phyloP scores from a whole-genome alignment of 1,284 basidiomycete genomes.

The Sporisorium exsertum region DNA sequence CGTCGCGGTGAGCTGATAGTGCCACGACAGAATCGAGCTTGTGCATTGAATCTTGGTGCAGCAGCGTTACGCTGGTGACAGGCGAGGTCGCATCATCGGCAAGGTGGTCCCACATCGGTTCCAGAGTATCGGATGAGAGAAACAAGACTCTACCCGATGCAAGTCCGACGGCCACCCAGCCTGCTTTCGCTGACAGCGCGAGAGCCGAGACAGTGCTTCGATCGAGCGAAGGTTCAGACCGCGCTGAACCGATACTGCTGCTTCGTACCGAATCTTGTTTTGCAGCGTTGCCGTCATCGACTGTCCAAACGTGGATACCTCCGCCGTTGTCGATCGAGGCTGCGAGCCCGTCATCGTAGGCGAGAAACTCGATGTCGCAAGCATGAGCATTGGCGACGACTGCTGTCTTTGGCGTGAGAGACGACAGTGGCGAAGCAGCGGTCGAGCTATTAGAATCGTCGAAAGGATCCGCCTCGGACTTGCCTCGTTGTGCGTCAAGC shows the following conservation, averaged over 20 bases:
- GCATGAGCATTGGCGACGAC: conserved; percentile 81
- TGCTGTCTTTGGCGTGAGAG: conserved; percentile 73
- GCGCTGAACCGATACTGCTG: conserved; percentile 16
- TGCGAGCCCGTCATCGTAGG: conserved; percentile 77
- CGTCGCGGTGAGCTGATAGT: conserved; percentile 48
- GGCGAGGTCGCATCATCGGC: conserved; percentile 10
- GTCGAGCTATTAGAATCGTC: conserved; percentile 55
- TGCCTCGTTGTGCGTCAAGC: conserved; percentile 81
- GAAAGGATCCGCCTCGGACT: conserved; percentile 64
- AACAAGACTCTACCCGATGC: conserved; percentile 78
- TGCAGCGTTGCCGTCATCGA: background rate
- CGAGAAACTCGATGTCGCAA: conserved; percentile 85
- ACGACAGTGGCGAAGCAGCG: conserved; percentile 39
- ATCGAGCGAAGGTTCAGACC: conserved; percentile 4
- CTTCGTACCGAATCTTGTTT: conserved; percentile 9
- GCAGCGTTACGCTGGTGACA: conserved; percentile 29
- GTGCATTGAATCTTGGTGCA: conserved; percentile 35
- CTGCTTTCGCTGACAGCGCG: conserved; percentile 41
- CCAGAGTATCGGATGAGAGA: conserved; percentile 22
- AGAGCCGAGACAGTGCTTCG: conserved; percentile 36
- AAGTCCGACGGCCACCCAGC: conserved; percentile 76
- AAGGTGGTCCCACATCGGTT: conserved; percentile 26
- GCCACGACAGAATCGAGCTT: conserved; percentile 27
- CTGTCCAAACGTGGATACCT: conserved; percentile 39
- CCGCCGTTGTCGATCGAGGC: conserved; percentile 81